Conservation (phyloP, 2,329 filamentous ascomycete genomes). For the Xylariales sp. region DNA sequence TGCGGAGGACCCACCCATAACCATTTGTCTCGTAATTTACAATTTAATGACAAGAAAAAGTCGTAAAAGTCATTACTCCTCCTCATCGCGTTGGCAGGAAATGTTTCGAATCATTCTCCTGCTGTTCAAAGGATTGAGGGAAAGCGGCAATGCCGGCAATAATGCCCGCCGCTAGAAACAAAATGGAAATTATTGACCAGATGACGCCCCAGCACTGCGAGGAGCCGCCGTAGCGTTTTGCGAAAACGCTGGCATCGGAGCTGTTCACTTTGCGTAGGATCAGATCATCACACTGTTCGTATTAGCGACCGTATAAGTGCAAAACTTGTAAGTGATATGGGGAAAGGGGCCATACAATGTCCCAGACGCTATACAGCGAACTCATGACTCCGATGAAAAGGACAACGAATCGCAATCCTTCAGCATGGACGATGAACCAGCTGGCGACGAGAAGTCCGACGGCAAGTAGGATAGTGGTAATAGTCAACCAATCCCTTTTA, state of each 20-base stretch:
- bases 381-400: constrained; percentile 88
- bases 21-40: not conserved
- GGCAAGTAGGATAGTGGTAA: constrained; percentile 75
- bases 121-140: constrained; percentile 74
- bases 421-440: constrained; percentile 83
- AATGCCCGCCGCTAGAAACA: constrained; percentile 79
- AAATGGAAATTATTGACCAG: constrained; percentile 78
- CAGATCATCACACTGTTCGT: constrained; percentile 75
- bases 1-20: not conserved
- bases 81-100: constrained; percentile 61
- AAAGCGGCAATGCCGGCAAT: constrained; percentile 83
- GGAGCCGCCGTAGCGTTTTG: constrained; percentile 80
- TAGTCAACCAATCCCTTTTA: constrained; percentile 80
- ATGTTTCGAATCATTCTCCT: constrained; percentile 74
- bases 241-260: constrained; percentile 83
- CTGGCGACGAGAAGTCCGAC: constrained; percentile 77
- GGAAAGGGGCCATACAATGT: constrained; percentile 67
- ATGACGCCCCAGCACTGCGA: constrained; percentile 85
- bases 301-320: constrained; percentile 3
- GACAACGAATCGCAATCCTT: constrained; percentile 78
- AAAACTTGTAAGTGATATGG: not conserved
- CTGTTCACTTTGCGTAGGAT: constrained; percentile 84
- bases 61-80: not conserved
- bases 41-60: not conserved
- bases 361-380: constrained; percentile 83